phyloP scores from a whole-genome alignment of 192 early-diverging fungal species.

The Backusella sp. region DNA sequence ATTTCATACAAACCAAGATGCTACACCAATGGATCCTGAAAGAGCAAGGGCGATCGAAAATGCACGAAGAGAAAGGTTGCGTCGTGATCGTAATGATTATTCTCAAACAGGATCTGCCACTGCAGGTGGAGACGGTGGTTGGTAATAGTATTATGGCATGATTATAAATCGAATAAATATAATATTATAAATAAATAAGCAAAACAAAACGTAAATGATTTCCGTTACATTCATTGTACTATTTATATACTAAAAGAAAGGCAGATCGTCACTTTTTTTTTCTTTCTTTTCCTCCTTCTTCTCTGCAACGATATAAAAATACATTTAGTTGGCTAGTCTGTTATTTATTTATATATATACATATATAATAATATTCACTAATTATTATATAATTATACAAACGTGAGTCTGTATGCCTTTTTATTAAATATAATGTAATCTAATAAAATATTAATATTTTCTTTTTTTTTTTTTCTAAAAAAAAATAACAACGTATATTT shows the following conservation, averaged over 20 bases:
- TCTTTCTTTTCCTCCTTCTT: background rate
- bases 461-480: background rate
- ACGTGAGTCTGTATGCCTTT: background rate
- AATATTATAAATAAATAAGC: background rate
- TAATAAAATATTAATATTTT: background rate
- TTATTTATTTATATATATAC: background rate
- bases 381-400: background rate
- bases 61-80: background rate
- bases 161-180: background rate
- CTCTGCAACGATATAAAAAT: background rate
- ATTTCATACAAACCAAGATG: background rate
- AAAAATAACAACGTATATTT: background rate
- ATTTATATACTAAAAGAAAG: constrained; percentile 5
- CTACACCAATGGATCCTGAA: background rate
- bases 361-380: background rate
- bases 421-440: background rate
- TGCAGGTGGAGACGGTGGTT: background rate
- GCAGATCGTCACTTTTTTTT: background rate
- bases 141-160: background rate
- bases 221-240: background rate
- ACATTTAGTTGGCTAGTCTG: background rate
- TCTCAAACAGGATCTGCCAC: background rate
- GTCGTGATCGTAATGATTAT: background rate
- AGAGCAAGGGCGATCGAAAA: background rate
- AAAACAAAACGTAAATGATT: background rate